Evolutionary conservation across 371 early-diverging fungal genomes (phyloP), one percentile per base, ranked within the genome.

Genomic region (Dinochytrium kinnereticum): DNA sequence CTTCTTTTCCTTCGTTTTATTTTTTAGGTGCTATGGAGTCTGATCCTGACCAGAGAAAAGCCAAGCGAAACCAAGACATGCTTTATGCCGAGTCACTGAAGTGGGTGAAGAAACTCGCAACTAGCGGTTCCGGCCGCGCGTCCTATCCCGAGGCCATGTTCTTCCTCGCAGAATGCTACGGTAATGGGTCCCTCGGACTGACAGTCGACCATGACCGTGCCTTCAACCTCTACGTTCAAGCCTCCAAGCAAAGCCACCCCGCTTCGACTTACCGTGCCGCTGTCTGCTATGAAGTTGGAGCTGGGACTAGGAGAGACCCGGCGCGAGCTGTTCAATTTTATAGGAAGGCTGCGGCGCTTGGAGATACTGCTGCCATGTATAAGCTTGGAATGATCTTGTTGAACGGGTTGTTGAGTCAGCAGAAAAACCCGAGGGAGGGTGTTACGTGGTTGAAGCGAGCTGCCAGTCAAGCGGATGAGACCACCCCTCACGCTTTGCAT

Each of bases 311-410:
- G 70, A 84, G 91, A 2, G 97, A 98, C 77, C 86, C 89, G 28
- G 82, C 82, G 13, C 91, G 95, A 33, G 92, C 98, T 0, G 87
- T 96, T 26, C 93, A 94, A 73, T 96, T 93, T 77, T 98, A 93
- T 80, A 90, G 95, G 77, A 96, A 97, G 81, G 94, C 97, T 0
- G 98, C 98, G 10, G 91, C 93, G 40, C 81, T 95, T 68, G 94
- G 96, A n/a, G 96, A 98, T 74, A 91, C 93, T 21, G 89, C 91
- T 0, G 97, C 96, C 38, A 97, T 98, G 97, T 96, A 95, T 87
- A 97, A 97, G 82, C 83, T 97, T 19, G 98, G 97, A 7, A 89
- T 95, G 82, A 83, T 84, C 34, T 69, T 95, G 66, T 76, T 96
- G 78, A 91, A 93, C 75, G 97, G 97, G 0, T 78, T 88, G 73